Base-by-base conservation (phyloP, 2,329 filamentous ascomycete genomes). In the Colletotrichum gigasporum region DNA sequence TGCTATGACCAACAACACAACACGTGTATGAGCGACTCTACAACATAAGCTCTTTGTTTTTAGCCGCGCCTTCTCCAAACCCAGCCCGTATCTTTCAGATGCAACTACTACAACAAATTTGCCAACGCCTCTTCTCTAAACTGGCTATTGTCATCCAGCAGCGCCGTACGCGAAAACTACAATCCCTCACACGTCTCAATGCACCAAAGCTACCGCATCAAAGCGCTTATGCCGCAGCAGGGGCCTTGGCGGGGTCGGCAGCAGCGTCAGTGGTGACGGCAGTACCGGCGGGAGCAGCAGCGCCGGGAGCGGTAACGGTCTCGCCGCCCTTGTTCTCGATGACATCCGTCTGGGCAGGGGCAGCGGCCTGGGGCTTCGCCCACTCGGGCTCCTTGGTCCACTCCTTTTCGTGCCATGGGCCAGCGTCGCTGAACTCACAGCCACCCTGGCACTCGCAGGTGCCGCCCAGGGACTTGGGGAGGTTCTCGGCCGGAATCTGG, bases 401-500 rank as follows among this genome's bases (percentile, higher is more conserved):
- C 79, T 91, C 76, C 26, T 85, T 72, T 67, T 95, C 92, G 70
- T 86, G 85, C 96, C 96, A 99, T 55, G 96, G 96, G 54, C 96
- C 96, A 66, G 89, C 89, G 76, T 99, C 94, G 79, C 93, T 96
- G 73, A 97, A 80, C 77, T 87, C 82, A 80, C 96, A 99, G 67
- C 94, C 94, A 63, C 92, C 93, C 32, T 83, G 76, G 79, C 96
- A 99, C 67, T 90, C 78, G 80, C 96, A 99, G 39, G 79, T 84
- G 66, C 96, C 96, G 68, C 96, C 96, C 72, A 97, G 95, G 65
- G 88, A 83, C 79, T 89, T 90, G 67, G 96, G 96, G 66, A 99
- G 84, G 82, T 97, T 97, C 85, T 97, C 94, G 55, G 89, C 85
- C 2, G 94, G 91, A 3, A 99, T 87, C 82, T 99, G 96, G 62